Evolutionary conservation across 2,329 filamentous ascomycete species (phyloP).

Genomic region (Diaporthe helianthi): DNA sequence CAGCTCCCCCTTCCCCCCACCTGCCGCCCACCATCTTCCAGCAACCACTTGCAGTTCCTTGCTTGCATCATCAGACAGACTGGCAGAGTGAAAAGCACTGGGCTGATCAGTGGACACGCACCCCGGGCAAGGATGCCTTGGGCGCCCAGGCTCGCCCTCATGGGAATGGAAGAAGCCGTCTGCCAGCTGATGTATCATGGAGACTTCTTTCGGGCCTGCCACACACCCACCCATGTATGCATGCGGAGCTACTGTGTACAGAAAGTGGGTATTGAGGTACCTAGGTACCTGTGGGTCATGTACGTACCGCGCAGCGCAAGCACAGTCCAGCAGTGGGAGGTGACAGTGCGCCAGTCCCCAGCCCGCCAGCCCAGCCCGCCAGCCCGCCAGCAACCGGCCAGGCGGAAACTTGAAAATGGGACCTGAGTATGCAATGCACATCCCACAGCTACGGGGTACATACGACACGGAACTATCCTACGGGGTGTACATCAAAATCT

Average conservation of each 20-base stretch:
- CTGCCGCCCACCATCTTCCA: slow-evolving; percentile 1
- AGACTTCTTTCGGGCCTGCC: slow-evolving; percentile 7
- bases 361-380: background rate
- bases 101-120: slow-evolving; percentile 20
- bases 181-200: slow-evolving; percentile 20
- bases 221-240: slow-evolving; percentile 18
- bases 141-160: slow-evolving; percentile 2
- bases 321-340: background rate
- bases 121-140: slow-evolving; percentile 8
- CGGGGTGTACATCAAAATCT: slow-evolving; percentile 12
- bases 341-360: background rate
- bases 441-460: background rate
- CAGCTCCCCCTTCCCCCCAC: too few relatives aligned
- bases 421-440: slow-evolving; percentile 24
- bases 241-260: background rate
- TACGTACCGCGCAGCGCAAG: background rate
- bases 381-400: slow-evolving; percentile 16
- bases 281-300: background rate
- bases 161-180: slow-evolving; percentile 15
- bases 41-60: background rate
- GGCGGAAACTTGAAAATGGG: slow-evolving; percentile 24
- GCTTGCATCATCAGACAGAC: background rate
- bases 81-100: background rate
- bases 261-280: background rate
- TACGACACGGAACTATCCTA: slow-evolving; percentile 10